Percentiles rank a stretch among this genome's conserved stretches.
Evolutionary conservation across 495 filamentous ascomycete species (phyloP).

Genomic region (Penicillium canescens): DNA sequence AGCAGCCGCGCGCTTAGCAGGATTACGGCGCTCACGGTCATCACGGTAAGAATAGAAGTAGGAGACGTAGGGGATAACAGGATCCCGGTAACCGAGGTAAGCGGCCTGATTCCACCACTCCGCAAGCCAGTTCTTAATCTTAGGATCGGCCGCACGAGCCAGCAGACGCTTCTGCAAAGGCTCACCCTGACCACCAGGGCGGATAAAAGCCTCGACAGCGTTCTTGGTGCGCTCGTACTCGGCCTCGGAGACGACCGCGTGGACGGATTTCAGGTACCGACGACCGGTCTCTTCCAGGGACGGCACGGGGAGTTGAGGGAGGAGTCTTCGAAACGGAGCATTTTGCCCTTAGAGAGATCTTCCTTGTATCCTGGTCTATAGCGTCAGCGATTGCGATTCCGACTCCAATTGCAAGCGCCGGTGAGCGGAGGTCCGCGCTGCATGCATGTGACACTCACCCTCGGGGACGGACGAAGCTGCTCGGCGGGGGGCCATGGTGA

Average conservation of each 20-base stretch:
- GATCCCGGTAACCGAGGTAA: slow-evolving; percentile 91
- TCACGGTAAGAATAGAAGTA: slow-evolving; percentile 99
- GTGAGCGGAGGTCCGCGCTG: neutral
- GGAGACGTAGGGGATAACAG: slow-evolving; percentile 96
- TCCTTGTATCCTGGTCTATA: slow-evolving; percentile 77
- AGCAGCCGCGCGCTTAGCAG: slow-evolving; percentile 89
- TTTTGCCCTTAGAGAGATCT: slow-evolving; percentile 84
- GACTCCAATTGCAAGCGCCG: neutral
- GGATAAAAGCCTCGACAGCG: slow-evolving; percentile 80
- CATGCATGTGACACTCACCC: slow-evolving; percentile 41
- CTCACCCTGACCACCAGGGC: slow-evolving; percentile 78
- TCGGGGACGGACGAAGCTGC: slow-evolving; percentile 50
- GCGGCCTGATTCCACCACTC: slow-evolving; percentile 98
- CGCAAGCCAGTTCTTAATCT: slow-evolving; percentile 87
- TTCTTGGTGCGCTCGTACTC: slow-evolving; percentile 78
- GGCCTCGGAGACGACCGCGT: slow-evolving; percentile 69
- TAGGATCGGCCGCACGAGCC: slow-evolving; percentile 78
- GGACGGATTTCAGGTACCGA: slow-evolving; percentile 90
- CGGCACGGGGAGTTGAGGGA: slow-evolving; percentile 88
- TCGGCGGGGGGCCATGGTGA: slow-evolving; percentile 44
- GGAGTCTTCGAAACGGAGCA: slow-evolving; percentile 97
- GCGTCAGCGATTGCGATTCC: slow-evolving; percentile 7
- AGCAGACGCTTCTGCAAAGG: slow-evolving; percentile 85
- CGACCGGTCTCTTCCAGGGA: slow-evolving; percentile 89
- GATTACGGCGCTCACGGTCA: slow-evolving; percentile 83